Evolutionary conservation across 2,329 filamentous ascomycete species (phyloP).

Genomic region (Verticillium nonalfalfae): DNA sequence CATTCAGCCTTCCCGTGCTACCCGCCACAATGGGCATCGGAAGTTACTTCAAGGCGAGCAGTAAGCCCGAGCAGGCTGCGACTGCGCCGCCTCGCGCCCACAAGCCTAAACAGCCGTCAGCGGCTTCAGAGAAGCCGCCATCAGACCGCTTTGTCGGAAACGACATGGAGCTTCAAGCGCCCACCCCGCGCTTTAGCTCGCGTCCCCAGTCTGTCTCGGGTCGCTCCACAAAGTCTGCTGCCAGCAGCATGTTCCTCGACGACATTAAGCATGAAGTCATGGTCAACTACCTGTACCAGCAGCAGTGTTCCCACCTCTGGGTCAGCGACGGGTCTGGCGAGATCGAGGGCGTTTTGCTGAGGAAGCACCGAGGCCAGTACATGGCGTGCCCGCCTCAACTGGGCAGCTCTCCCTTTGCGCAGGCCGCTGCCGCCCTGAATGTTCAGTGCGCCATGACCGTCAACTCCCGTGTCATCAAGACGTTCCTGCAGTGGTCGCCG

Average conservation of each 20-base stretch:
- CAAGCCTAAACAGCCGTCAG: conserved; percentile 15
- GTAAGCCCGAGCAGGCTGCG: conserved; percentile 24
- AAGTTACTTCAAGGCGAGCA: conserved; percentile 54
- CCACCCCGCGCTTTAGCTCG: conserved; percentile 40
- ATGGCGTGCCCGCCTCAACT: conserved; percentile 66
- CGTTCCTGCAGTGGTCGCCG: conserved; percentile 67
- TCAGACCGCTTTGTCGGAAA: conserved; percentile 21
- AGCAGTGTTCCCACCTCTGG: conserved; percentile 71
- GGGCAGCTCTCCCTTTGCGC: conserved; percentile 54
- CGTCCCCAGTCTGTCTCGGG: conserved; percentile 47
- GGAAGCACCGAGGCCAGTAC: conserved; percentile 62
- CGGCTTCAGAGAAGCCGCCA: conserved; percentile 28
- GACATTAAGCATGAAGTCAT: conserved; percentile 78
- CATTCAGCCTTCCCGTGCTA: background rate
- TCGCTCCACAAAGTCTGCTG: conserved; percentile 36
- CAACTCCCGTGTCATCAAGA: conserved; percentile 73
- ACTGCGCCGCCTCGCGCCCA: conserved; percentile 10
- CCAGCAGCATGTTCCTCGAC: conserved; percentile 53
- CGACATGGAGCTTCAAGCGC: conserved; percentile 42
- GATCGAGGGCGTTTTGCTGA: conserved; percentile 65
- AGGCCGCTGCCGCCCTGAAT: conserved; percentile 62
- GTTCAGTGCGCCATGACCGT: conserved; percentile 76
- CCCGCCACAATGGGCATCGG: conserved; percentile 48
- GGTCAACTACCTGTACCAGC: conserved; percentile 77
- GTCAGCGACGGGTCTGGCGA: conserved; percentile 63